These are phyloP conservation scores for Picochlorum costavermella DNA, from an alignment of 139 green algal genomes.

Conservation along the genomic window DNA sequence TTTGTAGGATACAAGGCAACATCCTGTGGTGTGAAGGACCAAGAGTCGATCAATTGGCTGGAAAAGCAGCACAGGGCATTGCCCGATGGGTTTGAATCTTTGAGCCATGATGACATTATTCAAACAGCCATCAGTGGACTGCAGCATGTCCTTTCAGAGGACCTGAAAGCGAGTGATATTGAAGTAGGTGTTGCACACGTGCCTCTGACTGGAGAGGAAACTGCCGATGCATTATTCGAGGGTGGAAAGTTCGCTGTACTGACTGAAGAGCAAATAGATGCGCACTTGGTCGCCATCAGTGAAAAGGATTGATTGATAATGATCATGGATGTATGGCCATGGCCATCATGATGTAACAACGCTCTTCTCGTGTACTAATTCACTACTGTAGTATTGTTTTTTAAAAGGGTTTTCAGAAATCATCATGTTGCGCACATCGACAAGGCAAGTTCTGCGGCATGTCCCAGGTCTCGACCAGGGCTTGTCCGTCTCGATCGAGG, in stretches of 20 bases:
- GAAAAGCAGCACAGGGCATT: constrained; percentile 91
- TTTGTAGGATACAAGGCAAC: constrained; percentile 97
- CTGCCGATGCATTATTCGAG: neutral
- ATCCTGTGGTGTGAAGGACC: constrained; percentile 86
- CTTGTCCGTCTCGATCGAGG: too few relatives aligned
- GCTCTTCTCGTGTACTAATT: too few relatives aligned
- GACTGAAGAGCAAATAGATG: constrained; percentile 65
- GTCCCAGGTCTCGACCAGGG: too few relatives aligned
- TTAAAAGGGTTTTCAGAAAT: too few relatives aligned
- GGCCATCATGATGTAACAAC: neutral
- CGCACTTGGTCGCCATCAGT: constrained; percentile 76
- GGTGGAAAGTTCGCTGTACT: constrained; percentile 41
- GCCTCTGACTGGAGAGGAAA: constrained; percentile 18
- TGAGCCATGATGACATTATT: neutral
- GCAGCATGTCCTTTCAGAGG: constrained; percentile 88
- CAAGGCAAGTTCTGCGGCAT: too few relatives aligned
- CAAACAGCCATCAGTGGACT: constrained; percentile 12
- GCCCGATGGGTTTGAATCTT: neutral
- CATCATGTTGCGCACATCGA: too few relatives aligned
- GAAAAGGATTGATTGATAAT: constrained; percentile 66
- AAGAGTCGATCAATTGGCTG: constrained; percentile 88
- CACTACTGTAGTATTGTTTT: too few relatives aligned
- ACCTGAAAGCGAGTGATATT: constrained; percentile 92
- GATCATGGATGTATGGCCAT: neutral
- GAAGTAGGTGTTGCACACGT: constrained; percentile 70